phyloP scores from a whole-genome alignment of 768 basidiomycete genomes.

The Tulasnella sp. region DNA sequence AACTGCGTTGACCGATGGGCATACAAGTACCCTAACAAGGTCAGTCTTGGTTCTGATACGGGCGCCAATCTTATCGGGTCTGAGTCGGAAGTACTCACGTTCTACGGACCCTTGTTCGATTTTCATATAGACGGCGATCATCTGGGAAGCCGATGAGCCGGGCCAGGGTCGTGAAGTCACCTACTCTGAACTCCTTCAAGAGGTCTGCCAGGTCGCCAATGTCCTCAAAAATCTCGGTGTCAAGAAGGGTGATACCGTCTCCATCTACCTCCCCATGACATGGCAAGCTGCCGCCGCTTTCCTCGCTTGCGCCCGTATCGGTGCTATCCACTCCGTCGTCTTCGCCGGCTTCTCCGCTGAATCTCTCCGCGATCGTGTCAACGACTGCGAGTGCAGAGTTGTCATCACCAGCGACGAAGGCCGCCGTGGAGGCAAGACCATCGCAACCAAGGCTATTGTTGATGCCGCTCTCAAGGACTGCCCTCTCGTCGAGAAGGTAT shows the following conservation, averaged over 20 bases:
- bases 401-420: conserved; percentile 96
- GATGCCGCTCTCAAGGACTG: conserved; percentile 83
- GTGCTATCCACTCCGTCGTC: conserved; percentile 93
- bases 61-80: not conserved
- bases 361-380: conserved; percentile 82
- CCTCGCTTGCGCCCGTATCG: conserved; percentile 95
- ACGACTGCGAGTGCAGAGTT: conserved; percentile 84
- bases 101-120: not conserved
- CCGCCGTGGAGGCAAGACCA: conserved; percentile 83
- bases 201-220: conserved; percentile 84
- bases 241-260: conserved; percentile 91
- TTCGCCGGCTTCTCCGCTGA: conserved; percentile 97
- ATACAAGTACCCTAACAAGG: conserved; percentile 70
- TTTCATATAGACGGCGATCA: conserved; percentile 69
- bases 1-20: conserved; percentile 98
- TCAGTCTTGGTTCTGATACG: conserved; percentile 18
- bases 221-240: conserved; percentile 83
- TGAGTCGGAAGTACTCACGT: not conserved
- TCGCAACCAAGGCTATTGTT: conserved; percentile 90
- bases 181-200: conserved; percentile 78
- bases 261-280: conserved; percentile 88
- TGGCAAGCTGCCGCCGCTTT: conserved; percentile 96
- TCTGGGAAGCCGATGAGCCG: conserved; percentile 97
- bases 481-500: conserved; percentile 79
- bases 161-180: conserved; percentile 65